Base-by-base conservation (phyloP, 2,329 filamentous ascomycete genomes). In the Pseudogymnoascus pannorum region DNA sequence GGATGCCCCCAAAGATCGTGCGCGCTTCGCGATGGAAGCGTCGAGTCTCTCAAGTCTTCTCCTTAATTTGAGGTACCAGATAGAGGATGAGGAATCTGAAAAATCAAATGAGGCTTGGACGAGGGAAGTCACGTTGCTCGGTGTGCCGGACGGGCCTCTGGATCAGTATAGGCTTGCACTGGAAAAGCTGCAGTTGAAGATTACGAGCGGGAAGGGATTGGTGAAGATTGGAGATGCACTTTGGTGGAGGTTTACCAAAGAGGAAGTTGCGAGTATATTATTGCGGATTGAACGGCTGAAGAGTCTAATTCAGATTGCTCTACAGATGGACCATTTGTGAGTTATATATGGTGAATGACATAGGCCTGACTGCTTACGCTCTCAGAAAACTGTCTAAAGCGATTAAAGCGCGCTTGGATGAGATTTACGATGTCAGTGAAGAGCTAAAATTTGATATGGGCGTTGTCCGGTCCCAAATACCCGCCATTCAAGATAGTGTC, bases 1-100 rank as follows among this genome's bases (percentile, higher is more conserved):
- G n/a, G 60, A 40, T 16, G 60, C 48, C 24, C 35, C 60, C n/a
- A 58, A 58, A 58, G 60, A 58, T 12, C 44, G 44, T 61, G 22
- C 31, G 35, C 14, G 26, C 14, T 35, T 33, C 1, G 36, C 48
- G 20, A 31, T 58, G 20, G 51, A 61, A 18, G 24, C 24, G 2
- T 60, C 11, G 14, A 54, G 33, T 2, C 26, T 29, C 26, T 60
- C 42, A 1, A 31, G 16, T 33, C 38, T 60, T 48, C 42, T 48
- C 3, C 22, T 48, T 26, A 48, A 48, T 48, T 48, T 48, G 42
- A 48, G 42, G 16, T 48, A 48, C 22, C 42, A 26, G 22, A 29
- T 48, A 48, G 42, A 48, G 22, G 42, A 26, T 9, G 42, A 48
- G 20, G 3, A 8, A 2, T 48, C 8, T 48, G 14, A 48, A 29